Evolutionary conservation across 116 monocot species (phyloP).

Genomic region (Phalaenopsis hybrid): DNA sequence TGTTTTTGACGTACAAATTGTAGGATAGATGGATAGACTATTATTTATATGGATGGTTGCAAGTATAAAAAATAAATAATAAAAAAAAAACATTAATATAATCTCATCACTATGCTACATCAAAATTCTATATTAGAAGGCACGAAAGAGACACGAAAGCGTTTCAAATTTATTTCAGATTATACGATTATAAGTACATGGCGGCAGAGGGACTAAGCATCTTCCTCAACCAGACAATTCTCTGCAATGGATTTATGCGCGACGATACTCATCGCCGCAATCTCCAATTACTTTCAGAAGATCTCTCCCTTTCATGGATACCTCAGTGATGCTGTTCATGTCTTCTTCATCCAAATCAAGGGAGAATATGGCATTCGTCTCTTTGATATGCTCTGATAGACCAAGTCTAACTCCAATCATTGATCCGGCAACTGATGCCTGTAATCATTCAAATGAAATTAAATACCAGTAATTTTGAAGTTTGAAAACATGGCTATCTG

Average conservation of each 20-base stretch:
- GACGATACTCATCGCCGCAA: slow-evolving; percentile 86
- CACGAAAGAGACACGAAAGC: too few relatives aligned
- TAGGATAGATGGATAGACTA: too few relatives aligned
- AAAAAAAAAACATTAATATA: too few relatives aligned
- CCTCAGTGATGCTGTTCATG: slow-evolving; percentile 46
- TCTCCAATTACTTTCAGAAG: slow-evolving; percentile 69
- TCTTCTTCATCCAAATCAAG: slow-evolving; percentile 79
- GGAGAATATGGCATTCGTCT: slow-evolving; percentile 64
- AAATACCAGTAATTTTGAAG: not conserved
- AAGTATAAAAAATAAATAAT: too few relatives aligned
- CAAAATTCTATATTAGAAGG: too few relatives aligned
- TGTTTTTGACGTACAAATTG: too few relatives aligned
- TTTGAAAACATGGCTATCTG: too few relatives aligned
- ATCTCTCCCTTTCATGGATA: slow-evolving; percentile 69
- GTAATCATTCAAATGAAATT: slow-evolving; percentile 14
- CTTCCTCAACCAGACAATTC: not conserved
- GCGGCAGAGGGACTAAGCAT: too few relatives aligned
- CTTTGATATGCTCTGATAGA: slow-evolving; percentile 70
- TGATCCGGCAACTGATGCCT: slow-evolving; percentile 82
- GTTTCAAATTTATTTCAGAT: too few relatives aligned
- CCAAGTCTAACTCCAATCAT: slow-evolving; percentile 92
- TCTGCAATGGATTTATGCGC: slow-evolving; percentile 22
- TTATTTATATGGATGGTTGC: too few relatives aligned
- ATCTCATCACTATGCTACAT: too few relatives aligned
- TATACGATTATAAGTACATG: too few relatives aligned